Percentiles rank a stretch among this genome's conserved stretches.
Evolutionary conservation across 148 eudicot genomes (phyloP).

Genomic region (Chenopodium suecicum): DNA sequence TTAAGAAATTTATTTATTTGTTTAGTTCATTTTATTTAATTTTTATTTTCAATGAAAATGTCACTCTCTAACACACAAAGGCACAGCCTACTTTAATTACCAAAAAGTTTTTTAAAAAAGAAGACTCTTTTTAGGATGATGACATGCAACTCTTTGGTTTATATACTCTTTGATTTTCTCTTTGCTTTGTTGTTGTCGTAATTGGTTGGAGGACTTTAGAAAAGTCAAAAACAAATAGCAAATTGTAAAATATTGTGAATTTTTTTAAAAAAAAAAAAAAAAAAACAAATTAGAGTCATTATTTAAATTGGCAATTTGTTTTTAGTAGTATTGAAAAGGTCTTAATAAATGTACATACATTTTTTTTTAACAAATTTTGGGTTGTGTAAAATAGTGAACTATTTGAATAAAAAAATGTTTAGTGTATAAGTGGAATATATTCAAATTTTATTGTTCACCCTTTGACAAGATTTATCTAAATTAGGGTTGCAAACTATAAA

Average conservation of each 20-base stretch:
- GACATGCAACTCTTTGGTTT: slow-evolving; percentile 20
- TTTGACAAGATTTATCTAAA: not conserved
- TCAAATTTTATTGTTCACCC: not conserved
- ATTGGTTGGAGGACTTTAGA: slow-evolving; percentile 16
- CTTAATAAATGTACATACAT: not conserved
- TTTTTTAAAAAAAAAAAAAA: not conserved
- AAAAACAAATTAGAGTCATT: not conserved
- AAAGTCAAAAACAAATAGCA: not conserved
- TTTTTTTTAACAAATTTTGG: not conserved
- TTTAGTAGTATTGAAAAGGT: not conserved
- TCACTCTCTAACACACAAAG: slow-evolving; percentile 37
- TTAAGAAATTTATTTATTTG: not conserved
- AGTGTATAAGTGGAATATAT: not conserved
- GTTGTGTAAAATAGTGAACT: not conserved
- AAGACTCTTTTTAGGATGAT: slow-evolving; percentile 5
- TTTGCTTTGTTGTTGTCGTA: slow-evolving; percentile 20
- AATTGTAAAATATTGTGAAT: not conserved
- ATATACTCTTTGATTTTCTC: not conserved
- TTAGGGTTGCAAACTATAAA: no score
- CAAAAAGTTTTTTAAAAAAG: slow-evolving; percentile 15
- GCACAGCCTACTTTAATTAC: slow-evolving; percentile 25
- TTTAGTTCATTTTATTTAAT: no score
- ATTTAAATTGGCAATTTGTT: not conserved
- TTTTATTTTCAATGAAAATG: not conserved
- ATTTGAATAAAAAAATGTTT: not conserved